Evolutionary conservation across 805 yeast species (phyloP).

Genomic region (Lachancea fermentati): DNA sequence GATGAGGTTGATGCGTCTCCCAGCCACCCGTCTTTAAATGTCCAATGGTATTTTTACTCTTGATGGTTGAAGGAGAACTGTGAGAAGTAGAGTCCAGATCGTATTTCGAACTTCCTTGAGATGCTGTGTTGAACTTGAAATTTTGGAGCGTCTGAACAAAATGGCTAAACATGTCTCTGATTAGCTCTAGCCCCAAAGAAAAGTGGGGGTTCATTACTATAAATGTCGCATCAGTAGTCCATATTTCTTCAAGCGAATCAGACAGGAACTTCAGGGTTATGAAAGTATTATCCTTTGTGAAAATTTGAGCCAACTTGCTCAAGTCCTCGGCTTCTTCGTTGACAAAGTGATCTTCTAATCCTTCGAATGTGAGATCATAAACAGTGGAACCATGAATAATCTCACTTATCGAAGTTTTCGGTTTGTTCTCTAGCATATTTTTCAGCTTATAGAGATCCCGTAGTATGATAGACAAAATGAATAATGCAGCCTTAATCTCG

Average conservation of each 20-base stretch:
- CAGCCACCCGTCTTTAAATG: too few relatives aligned
- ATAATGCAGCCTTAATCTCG: conserved; percentile 1
- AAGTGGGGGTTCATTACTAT: neutral
- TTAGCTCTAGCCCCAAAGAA: neutral
- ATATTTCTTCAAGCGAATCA: neutral
- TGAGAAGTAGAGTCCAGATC: neutral
- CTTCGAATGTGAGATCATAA: neutral
- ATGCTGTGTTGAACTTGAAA: neutral
- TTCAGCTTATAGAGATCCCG: neutral
- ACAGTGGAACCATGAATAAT: neutral
- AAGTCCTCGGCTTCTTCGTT: neutral
- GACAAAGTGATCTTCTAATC: neutral
- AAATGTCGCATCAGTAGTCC: neutral
- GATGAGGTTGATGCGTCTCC: too few relatives aligned
- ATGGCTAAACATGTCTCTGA: neutral
- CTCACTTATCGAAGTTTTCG: neutral
- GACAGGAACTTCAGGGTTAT: neutral
- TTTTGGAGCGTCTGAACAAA: neutral
- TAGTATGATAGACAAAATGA: neutral
- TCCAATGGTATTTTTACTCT: too few relatives aligned
- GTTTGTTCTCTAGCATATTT: neutral
- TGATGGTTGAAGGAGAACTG: neutral
- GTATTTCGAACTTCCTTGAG: neutral
- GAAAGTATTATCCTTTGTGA: conserved; percentile 1
- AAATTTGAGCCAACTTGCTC: neutral